These are phyloP conservation scores for Trypanosoma avium DNA, from an alignment of 208 protist genomes.

Conservation along the genomic window DNA sequence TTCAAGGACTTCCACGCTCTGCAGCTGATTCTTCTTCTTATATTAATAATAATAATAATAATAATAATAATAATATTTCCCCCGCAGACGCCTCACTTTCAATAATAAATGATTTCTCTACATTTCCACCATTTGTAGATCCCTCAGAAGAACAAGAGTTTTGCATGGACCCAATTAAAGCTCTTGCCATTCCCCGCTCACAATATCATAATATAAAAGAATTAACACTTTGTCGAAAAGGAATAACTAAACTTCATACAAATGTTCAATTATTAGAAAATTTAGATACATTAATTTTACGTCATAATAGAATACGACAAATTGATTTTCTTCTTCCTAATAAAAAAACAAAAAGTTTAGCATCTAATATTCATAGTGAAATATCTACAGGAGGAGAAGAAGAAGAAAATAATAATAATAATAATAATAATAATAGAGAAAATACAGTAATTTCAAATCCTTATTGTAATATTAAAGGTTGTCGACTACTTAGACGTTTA, in stretches of 20 bases:
- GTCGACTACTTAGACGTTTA: slow-evolving; percentile 48
- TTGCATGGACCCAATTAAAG: slow-evolving; percentile 58
- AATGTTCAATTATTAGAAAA: slow-evolving; percentile 64
- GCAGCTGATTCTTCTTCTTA: neutral
- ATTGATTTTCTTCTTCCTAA: slow-evolving; percentile 47
- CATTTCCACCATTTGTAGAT: slow-evolving; percentile 36
- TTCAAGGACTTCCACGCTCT: slow-evolving; percentile 2
- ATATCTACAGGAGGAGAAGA: too few relatives aligned
- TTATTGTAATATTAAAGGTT: slow-evolving; percentile 28
- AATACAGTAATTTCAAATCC: neutral
- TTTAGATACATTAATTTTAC: slow-evolving; percentile 60
- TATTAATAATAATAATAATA: too few relatives aligned
- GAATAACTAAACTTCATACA: slow-evolving; percentile 57
- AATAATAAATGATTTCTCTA: neutral
- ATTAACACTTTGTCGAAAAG: slow-evolving; percentile 41
- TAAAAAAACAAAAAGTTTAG: too few relatives aligned
- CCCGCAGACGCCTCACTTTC: neutral
- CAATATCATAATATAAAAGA: slow-evolving; percentile 37
- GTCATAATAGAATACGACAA: slow-evolving; percentile 53
- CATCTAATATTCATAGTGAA: too few relatives aligned
- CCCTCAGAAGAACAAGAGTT: slow-evolving; percentile 29
- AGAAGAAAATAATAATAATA: neutral
- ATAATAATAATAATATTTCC: neutral
- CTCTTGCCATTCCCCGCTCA: slow-evolving; percentile 43
- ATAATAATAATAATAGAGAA: neutral